phyloP scores from a whole-genome alignment of 352 stramenopile genomes.

The Pythium insidiosum region DNA sequence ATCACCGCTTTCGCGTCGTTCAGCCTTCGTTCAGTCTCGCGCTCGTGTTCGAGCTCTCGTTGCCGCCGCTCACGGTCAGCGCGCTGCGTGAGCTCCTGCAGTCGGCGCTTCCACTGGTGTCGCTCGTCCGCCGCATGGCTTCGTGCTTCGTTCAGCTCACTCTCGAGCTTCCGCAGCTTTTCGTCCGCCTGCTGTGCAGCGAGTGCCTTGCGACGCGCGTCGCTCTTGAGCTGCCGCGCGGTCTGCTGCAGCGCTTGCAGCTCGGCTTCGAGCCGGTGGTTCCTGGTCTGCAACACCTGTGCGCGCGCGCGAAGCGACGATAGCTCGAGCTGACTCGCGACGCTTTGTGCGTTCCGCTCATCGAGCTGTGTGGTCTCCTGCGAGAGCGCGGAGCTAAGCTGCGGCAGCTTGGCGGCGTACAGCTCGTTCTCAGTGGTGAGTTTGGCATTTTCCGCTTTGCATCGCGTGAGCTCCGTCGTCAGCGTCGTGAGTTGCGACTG shows the following conservation, averaged over 20 bases:
- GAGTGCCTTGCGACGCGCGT: conserved; percentile 19
- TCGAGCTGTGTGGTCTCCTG: conserved; percentile 39
- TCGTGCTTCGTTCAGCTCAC: conserved; percentile 19
- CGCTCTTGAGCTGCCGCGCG: conserved; percentile 22
- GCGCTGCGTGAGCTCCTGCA: conserved; percentile 17
- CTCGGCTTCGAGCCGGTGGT: conserved; percentile 16
- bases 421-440: conserved; percentile 43
- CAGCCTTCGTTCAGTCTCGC: conserved; percentile 16
- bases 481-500: conserved; percentile 22
- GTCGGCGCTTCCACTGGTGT: conserved; percentile 23
- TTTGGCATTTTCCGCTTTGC: conserved; percentile 26
- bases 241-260: conserved; percentile 22
- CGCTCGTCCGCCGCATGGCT: conserved; percentile 16
- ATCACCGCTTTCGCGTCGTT: conserved; percentile 16
- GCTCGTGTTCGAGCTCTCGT: conserved; percentile 13
- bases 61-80: conserved; percentile 24
- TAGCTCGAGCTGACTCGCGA: conserved; percentile 30
- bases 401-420: conserved; percentile 34
- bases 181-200: conserved; percentile 21
- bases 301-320: conserved; percentile 33
- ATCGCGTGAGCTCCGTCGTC: conserved; percentile 26
- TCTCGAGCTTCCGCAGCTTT: conserved; percentile 24
- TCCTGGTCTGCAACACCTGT: conserved; percentile 36
- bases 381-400: conserved; percentile 33
- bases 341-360: conserved; percentile 30